Conservation (phyloP, 768 basidiomycete species). For the Tylopilus vinaceipallidus region DNA sequence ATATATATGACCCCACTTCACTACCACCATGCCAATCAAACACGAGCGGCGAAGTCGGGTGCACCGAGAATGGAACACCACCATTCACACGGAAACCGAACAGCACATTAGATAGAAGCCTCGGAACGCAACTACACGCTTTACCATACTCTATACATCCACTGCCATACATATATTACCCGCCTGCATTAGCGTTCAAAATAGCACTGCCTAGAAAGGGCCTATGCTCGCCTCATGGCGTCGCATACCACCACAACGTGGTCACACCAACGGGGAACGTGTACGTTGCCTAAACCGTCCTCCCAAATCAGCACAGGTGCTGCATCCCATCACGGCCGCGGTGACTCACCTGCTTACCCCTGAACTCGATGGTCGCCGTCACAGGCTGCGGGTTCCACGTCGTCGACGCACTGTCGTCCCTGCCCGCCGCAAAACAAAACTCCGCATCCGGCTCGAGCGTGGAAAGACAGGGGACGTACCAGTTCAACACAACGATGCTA, state of each 20-base stretch:
- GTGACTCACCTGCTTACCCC: constrained; percentile 57
- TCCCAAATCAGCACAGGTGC: constrained; percentile 3
- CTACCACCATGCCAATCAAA: too few relatives aligned
- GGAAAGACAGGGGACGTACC: constrained; percentile 34
- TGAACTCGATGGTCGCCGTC: constrained; percentile 59
- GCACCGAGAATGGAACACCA: too few relatives aligned
- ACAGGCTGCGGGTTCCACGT: constrained; percentile 56
- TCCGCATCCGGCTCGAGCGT: background rate
- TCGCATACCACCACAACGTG: constrained; percentile 51
- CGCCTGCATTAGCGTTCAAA: background rate
- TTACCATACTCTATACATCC: too few relatives aligned
- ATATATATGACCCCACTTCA: too few relatives aligned
- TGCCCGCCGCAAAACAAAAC: constrained; percentile 3
- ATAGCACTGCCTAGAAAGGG: background rate
- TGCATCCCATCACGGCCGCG: too few relatives aligned
- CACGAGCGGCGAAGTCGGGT: too few relatives aligned
- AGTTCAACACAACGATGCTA: constrained; percentile 73
- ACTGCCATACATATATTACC: background rate
- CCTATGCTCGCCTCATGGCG: constrained; percentile 3
- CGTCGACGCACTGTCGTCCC: constrained; percentile 50
- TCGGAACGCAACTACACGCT: too few relatives aligned
- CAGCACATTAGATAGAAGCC: too few relatives aligned
- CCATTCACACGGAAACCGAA: too few relatives aligned
- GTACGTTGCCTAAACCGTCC: constrained; percentile 51
- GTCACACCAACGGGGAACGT: constrained; percentile 78